These are phyloP conservation scores for Syzygium grande DNA, from an alignment of 345 rosid genomes.

Conservation along the genomic window DNA sequence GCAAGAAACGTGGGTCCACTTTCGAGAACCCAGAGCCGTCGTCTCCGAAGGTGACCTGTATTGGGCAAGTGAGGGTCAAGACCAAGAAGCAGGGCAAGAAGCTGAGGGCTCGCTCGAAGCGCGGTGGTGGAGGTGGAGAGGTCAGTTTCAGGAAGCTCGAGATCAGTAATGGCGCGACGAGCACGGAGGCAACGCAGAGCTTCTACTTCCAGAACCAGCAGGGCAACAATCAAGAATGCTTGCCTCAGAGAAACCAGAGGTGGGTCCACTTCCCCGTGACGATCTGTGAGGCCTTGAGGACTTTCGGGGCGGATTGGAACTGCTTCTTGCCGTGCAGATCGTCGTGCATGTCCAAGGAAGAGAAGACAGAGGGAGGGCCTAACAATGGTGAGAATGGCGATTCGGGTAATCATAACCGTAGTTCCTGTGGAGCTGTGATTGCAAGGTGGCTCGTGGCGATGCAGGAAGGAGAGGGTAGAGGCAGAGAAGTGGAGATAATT, in stretches of 20 bases:
- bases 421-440: constrained; percentile 66
- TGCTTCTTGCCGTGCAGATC: constrained; percentile 85
- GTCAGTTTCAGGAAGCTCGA: constrained; percentile 57
- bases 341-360: constrained; percentile 48
- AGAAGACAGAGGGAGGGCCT: background rate
- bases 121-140: constrained; percentile 52
- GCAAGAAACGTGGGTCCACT: constrained; percentile 50
- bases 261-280: constrained; percentile 85
- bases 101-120: constrained; percentile 54
- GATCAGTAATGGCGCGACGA: background rate
- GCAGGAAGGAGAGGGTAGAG: constrained; percentile 50
- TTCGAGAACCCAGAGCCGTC: constrained; percentile 84
- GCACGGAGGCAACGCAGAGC: background rate
- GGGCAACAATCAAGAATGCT: constrained; percentile 23
- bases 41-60: constrained; percentile 94
- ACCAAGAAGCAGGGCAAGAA: constrained; percentile 88
- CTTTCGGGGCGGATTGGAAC: constrained; percentile 79
- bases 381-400: background rate
- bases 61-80: constrained; percentile 98
- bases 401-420: background rate
- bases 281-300: constrained; percentile 73
- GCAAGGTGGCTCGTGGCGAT: constrained; percentile 80
- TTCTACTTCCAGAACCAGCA: constrained; percentile 10
- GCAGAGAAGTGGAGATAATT: constrained; percentile 54
- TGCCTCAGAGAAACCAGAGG: constrained; percentile 50